Conservation (phyloP, 495 filamentous ascomycete genomes). For the Neurospora hispaniola region DNA sequence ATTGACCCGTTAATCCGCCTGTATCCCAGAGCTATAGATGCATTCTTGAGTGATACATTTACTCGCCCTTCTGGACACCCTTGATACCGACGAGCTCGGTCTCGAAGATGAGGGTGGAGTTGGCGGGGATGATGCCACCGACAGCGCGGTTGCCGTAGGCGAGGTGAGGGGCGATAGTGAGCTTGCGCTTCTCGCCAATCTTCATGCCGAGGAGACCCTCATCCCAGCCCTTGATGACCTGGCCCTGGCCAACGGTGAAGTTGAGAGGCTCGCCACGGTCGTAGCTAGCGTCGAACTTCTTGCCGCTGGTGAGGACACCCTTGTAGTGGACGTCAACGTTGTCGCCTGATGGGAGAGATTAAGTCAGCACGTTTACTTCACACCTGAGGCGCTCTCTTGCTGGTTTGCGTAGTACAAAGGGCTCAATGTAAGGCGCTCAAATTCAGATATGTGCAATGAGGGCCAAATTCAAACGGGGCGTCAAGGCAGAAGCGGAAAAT, state of each 20-base stretch:
- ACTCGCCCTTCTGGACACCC: slow-evolving; percentile 40
- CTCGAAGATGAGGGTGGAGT: slow-evolving; percentile 52
- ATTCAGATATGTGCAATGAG: not conserved
- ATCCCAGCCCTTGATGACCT: slow-evolving; percentile 82
- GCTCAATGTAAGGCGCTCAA: not conserved
- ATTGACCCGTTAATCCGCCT: not conserved
- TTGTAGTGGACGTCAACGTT: slow-evolving; percentile 23
- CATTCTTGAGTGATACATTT: not conserved
- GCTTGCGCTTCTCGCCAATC: slow-evolving; percentile 64
- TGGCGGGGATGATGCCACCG: slow-evolving; percentile 47
- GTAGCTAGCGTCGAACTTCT: slow-evolving; percentile 36
- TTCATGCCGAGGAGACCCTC: slow-evolving; percentile 80
- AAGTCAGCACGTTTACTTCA: not conserved
- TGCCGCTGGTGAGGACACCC: slow-evolving; percentile 23
- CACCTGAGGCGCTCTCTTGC: not conserved
- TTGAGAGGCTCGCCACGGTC: slow-evolving; percentile 53
- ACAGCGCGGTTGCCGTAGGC: slow-evolving; percentile 61
- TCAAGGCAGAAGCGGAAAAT: not conserved
- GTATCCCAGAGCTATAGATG: not conserved
- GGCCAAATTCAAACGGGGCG: not conserved
- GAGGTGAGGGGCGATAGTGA: slow-evolving; percentile 68
- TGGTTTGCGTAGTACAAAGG: not conserved
- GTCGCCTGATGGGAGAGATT: slow-evolving; percentile 12
- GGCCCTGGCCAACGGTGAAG: slow-evolving; percentile 59
- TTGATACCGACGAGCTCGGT: slow-evolving; percentile 72